Conservation (phyloP, 805 yeast genomes). For the Sugiyamaella smithiae region DNA sequence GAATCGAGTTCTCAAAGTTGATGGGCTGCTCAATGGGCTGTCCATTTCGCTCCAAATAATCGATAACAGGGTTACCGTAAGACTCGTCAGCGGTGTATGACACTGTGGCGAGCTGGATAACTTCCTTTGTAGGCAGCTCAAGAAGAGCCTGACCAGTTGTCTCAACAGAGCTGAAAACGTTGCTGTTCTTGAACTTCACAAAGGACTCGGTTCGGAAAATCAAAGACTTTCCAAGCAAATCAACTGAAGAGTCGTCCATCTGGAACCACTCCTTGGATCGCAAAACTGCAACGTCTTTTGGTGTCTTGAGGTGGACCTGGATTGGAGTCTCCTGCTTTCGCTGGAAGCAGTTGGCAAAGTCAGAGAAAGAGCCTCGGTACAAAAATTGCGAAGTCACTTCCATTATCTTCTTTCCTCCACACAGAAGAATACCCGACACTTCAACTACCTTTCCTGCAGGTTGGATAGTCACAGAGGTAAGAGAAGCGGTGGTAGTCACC, state of each 20-base stretch:
- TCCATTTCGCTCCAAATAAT: conserved; percentile 89
- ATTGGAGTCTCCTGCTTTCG: conserved; percentile 84
- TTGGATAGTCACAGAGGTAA: conserved; percentile 85
- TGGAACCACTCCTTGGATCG: conserved; percentile 98
- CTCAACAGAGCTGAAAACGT: conserved; percentile 71
- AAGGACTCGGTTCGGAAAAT: conserved; percentile 87
- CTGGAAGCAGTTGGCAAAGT: conserved; percentile 89
- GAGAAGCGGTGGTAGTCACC: conserved; percentile 77
- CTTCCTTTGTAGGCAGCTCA: conserved; percentile 90
- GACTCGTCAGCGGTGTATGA: conserved; percentile 88
- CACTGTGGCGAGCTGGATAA: conserved; percentile 77
- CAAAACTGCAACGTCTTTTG: conserved; percentile 90
- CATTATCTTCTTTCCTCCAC: conserved; percentile 78
- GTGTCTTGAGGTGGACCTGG: conserved; percentile 65
- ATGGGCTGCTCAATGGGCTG: conserved; percentile 92
- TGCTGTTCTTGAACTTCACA: conserved; percentile 72
- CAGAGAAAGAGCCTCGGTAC: conserved; percentile 89
- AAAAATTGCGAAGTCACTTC: conserved; percentile 94
- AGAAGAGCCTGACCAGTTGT: conserved; percentile 82
- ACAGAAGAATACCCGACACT: conserved; percentile 82
- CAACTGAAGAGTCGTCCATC: conserved; percentile 55
- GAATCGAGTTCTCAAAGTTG: conserved; percentile 84
- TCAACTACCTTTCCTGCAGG: conserved; percentile 94
- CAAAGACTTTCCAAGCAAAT: conserved; percentile 72
- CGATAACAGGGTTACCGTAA: conserved; percentile 96